Conservation (phyloP, 208 protist genomes). For the Leishmania turanica region DNA sequence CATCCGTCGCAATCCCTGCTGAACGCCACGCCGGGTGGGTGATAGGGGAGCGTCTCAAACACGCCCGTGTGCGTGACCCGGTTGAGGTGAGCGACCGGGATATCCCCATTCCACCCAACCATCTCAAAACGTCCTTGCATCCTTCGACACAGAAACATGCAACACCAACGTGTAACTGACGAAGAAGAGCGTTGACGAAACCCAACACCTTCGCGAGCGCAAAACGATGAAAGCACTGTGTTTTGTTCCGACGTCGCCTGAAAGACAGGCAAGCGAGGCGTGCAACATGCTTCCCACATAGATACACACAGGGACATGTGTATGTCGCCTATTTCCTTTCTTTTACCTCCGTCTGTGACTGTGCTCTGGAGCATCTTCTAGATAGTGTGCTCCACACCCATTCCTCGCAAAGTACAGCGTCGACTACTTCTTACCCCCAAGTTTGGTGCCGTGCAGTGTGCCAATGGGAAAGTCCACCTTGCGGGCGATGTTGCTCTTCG, state of each 20-base stretch:
- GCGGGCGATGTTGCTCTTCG: conserved; percentile 59
- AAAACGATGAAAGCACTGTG: not conserved
- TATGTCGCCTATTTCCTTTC: not conserved
- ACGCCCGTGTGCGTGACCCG: no score
- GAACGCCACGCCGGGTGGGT: no score
- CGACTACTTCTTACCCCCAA: conserved; percentile 9
- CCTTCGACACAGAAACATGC: no score
- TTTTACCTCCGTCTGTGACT: not conserved
- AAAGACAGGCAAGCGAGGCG: not conserved
- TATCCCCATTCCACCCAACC: no score
- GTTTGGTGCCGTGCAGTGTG: conserved; percentile 5
- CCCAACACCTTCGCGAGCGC: not conserved
- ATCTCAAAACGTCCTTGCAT: no score
- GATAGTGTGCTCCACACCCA: no score
- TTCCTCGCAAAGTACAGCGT: not conserved
- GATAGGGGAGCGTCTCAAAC: no score
- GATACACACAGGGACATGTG: no score
- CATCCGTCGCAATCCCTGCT: no score
- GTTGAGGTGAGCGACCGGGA: no score
- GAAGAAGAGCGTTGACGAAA: not conserved
- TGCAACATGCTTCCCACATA: not conserved
- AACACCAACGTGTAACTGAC: not conserved
- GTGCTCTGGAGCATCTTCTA: no score
- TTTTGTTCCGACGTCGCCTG: not conserved
- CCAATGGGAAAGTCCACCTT: conserved; percentile 68